A percentile compares a stretch with the other conserved stretches of the same genome.
Evolutionary conservation across 2,329 filamentous ascomycete genomes (phyloP).

Genomic region (Aspergillus versicolor): DNA sequence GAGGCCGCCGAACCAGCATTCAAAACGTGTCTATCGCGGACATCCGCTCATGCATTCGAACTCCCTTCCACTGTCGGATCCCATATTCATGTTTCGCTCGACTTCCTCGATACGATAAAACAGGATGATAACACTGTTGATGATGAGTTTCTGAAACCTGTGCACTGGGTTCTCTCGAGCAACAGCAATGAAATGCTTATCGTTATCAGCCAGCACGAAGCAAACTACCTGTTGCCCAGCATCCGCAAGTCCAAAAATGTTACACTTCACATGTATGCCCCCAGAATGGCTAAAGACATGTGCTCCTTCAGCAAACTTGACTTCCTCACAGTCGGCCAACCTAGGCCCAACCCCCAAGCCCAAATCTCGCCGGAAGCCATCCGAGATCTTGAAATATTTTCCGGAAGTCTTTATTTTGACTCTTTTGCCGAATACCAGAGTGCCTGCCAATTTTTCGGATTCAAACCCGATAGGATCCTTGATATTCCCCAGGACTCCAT

Average conservation of each 20-base stretch:
- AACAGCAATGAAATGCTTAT: slow-evolving; percentile 36
- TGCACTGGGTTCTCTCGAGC: slow-evolving; percentile 55
- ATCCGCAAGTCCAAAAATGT: slow-evolving; percentile 41
- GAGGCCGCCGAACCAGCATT: slow-evolving; percentile 4
- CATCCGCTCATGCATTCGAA: slow-evolving; percentile 4
- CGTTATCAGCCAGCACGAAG: slow-evolving; percentile 62
- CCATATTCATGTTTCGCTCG: slow-evolving; percentile 4
- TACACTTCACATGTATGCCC: slow-evolving; percentile 52
- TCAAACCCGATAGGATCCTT: slow-evolving; percentile 40
- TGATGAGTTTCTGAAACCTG: slow-evolving; percentile 54
- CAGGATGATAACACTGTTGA: slow-evolving; percentile 28
- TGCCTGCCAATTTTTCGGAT: slow-evolving; percentile 20
- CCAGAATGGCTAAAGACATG: slow-evolving; percentile 41
- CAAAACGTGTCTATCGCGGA: slow-evolving; percentile 1
- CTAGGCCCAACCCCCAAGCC: not conserved
- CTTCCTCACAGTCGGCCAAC: slow-evolving; percentile 40
- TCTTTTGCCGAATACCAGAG: slow-evolving; percentile 53
- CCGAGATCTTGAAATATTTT: slow-evolving; percentile 61
- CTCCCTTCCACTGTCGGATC: not conserved
- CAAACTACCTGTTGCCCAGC: slow-evolving; percentile 47
- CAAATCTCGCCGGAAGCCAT: slow-evolving; percentile 6
- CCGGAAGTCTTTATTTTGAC: slow-evolving; percentile 64
- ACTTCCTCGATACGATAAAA: slow-evolving; percentile 3
- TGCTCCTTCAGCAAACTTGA: slow-evolving; percentile 46
- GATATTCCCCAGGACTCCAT: slow-evolving; percentile 14